Percentiles rank a stretch among this genome's conserved stretches.
Evolutionary conservation across 2,329 filamentous ascomycete species (phyloP).

Genomic region (Orbilia javanica): DNA sequence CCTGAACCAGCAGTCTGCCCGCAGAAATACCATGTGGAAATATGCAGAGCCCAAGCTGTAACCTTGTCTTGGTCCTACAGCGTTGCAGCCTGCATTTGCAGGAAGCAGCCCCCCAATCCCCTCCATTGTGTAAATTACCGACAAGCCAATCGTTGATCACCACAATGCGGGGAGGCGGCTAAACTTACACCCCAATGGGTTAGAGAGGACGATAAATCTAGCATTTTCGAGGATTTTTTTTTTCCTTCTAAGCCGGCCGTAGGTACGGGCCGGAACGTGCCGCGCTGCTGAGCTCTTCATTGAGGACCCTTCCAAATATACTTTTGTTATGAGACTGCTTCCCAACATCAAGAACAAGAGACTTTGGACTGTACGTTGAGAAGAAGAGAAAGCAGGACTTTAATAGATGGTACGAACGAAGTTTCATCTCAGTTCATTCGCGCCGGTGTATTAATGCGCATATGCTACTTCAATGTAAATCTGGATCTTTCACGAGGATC

Average conservation of each 20-base stretch:
- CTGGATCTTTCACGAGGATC: conserved; percentile 4
- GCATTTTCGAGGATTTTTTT: conserved; percentile 12
- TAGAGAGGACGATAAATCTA: background rate
- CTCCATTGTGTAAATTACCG: background rate
- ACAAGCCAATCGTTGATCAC: conserved; percentile 1
- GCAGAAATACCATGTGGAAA: background rate
- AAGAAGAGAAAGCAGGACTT: background rate
- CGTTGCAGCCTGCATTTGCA: background rate
- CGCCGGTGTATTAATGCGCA: conserved; percentile 2
- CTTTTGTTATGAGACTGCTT: conserved; percentile 1
- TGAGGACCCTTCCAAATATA: conserved; percentile 13
- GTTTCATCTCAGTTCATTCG: background rate
- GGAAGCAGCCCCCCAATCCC: background rate
- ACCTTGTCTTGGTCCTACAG: background rate
- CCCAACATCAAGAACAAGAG: conserved; percentile 1
- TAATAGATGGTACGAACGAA: background rate
- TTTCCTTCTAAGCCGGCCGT: background rate
- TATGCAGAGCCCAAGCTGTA: background rate
- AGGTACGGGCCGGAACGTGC: conserved; percentile 5
- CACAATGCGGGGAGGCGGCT: background rate
- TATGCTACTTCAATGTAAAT: conserved; percentile 14
- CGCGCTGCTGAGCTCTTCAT: conserved; percentile 11
- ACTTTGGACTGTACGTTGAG: background rate
- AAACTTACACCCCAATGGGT: conserved; percentile 1
- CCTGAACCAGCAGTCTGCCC: background rate